Percentiles rank a stretch among this genome's conserved stretches.
Evolutionary conservation across 768 basidiomycete genomes (phyloP).

Genomic region (Kwoniella dendrophila): DNA sequence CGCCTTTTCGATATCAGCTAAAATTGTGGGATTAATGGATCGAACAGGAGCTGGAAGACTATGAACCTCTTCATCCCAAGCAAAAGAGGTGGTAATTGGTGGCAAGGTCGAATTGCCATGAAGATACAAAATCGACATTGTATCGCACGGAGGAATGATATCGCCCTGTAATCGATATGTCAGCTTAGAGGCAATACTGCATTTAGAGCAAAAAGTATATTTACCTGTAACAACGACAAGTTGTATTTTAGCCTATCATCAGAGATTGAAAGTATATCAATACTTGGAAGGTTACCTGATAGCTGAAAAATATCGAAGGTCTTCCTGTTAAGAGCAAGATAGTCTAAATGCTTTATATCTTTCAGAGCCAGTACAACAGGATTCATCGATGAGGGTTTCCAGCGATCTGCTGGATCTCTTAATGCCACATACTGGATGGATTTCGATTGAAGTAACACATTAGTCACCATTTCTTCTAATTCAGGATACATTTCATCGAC

Average conservation of each 20-base stretch:
- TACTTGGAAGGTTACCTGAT: background rate
- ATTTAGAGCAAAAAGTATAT: background rate
- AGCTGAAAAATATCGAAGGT: background rate
- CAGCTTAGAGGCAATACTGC: background rate
- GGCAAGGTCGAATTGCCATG: slow-evolving; percentile 1
- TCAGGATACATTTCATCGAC: slow-evolving; percentile 21
- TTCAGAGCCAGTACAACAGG: background rate
- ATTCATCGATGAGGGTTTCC: slow-evolving; percentile 11
- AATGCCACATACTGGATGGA: background rate
- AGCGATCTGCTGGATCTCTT: slow-evolving; percentile 17
- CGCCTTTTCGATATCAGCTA: background rate
- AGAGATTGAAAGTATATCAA: background rate
- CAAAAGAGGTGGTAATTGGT: background rate
- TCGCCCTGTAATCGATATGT: background rate
- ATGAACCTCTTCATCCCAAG: slow-evolving; percentile 11
- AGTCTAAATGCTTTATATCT: background rate
- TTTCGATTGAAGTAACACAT: slow-evolving; percentile 8
- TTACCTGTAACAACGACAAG: background rate
- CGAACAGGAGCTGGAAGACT: slow-evolving; percentile 13
- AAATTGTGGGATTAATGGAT: background rate
- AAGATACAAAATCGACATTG: slow-evolving; percentile 11
- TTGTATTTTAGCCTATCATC: background rate
- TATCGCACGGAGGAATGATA: background rate
- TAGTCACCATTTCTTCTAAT: slow-evolving; percentile 3
- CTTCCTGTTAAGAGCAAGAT: background rate